Conservation (phyloP, 306 rosid genomes). For the Ziziphus jujuba region DNA sequence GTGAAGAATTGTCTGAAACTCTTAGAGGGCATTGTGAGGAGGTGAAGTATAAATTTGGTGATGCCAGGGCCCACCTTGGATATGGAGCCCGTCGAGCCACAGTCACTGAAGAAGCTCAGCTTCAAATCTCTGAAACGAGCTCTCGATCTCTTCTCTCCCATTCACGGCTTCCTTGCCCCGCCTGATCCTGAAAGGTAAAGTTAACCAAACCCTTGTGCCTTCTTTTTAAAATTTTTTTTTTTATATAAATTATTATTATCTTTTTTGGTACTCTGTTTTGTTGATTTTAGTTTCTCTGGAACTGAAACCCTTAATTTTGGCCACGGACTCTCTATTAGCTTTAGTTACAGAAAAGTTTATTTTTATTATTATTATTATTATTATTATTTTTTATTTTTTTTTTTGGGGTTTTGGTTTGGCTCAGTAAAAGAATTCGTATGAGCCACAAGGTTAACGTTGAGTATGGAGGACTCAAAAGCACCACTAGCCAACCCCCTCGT, state of each 20-base stretch:
- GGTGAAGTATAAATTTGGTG: neutral
- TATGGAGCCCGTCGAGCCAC: conserved; percentile 83
- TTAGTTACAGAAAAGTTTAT: neutral
- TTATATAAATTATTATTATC: neutral
- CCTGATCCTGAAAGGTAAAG: conserved; percentile 73
- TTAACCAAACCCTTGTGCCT: neutral
- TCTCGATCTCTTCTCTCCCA: conserved; percentile 91
- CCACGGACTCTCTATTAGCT: neutral
- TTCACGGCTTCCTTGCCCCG: conserved; percentile 66
- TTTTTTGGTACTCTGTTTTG: neutral
- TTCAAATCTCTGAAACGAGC: conserved; percentile 91
- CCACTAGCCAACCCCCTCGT: conserved; percentile 44
- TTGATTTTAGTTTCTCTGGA: no score
- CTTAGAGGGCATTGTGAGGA: neutral
- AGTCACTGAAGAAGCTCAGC: conserved; percentile 89
- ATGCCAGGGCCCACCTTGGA: conserved; percentile 57
- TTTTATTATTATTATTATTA: no score
- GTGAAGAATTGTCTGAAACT: conserved; percentile 10
- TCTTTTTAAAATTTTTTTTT: neutral
- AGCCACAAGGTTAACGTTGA: conserved; percentile 70
- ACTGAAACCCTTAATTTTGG: neutral
- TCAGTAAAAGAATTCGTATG: conserved; percentile 71
- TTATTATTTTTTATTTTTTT: neutral
- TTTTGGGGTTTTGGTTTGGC: neutral
- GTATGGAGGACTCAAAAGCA: conserved; percentile 62